phyloP scores from a whole-genome alignment of 495 filamentous ascomycete genomes.

The Oleoguttula mirabilis region DNA sequence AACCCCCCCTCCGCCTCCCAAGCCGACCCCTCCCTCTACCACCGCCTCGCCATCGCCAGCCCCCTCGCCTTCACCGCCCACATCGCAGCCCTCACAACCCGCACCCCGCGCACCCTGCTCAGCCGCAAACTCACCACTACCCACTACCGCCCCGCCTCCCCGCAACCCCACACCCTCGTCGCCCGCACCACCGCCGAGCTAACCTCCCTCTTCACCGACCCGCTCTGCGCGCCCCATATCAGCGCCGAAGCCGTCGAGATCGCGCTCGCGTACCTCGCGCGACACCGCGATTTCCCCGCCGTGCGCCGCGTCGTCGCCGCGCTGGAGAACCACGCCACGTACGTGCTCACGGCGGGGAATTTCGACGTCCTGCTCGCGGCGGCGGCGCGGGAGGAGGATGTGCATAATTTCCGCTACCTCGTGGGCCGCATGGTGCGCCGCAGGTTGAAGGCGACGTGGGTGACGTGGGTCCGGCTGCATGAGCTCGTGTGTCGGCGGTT shows the following conservation, averaged over 20 bases:
- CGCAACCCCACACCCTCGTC: not conserved
- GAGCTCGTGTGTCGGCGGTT: constrained; percentile 1
- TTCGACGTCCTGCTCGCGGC: constrained; percentile 2
- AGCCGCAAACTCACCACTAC: not conserved
- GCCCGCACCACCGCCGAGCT: not conserved
- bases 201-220: not conserved
- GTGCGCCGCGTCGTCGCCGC: not conserved
- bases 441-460: not conserved
- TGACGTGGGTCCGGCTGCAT: constrained; percentile 9
- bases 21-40: not conserved
- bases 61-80: not conserved
- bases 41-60: not conserved
- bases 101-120: not conserved
- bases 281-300: not conserved
- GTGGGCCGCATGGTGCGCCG: not conserved
- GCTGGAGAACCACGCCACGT: not conserved
- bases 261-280: constrained; percentile 1
- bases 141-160: not conserved
- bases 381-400: not conserved
- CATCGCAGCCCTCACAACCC: not conserved
- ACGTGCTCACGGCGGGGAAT: not conserved
- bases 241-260: constrained; percentile 3
- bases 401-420: constrained; percentile 5
- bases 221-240: not conserved
- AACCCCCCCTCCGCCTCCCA: not conserved